phyloP scores from a whole-genome alignment of 352 stramenopile species.

The Phytophthora fragariae region DNA sequence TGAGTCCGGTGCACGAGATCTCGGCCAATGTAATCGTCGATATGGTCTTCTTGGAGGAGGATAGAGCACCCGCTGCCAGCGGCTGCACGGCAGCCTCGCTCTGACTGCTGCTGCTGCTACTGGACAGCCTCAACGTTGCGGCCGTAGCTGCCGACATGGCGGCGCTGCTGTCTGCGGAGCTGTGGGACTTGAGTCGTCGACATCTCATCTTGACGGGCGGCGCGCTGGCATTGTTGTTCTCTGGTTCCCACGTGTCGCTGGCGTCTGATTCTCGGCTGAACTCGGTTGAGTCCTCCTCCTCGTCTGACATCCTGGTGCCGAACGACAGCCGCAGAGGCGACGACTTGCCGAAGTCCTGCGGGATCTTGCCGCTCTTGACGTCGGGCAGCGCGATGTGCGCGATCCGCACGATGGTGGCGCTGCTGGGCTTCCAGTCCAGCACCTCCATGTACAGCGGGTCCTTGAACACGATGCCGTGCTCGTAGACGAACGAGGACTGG shows the following conservation, averaged over 20 bases:
- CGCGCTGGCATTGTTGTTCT: slow-evolving; percentile 29
- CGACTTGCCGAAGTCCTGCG: slow-evolving; percentile 44
- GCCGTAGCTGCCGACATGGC: slow-evolving; percentile 32
- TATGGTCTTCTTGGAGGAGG: slow-evolving; percentile 14
- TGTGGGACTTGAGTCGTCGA: slow-evolving; percentile 39
- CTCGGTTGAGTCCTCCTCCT: slow-evolving; percentile 43
- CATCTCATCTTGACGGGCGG: slow-evolving; percentile 20
- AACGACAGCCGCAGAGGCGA: slow-evolving; percentile 41
- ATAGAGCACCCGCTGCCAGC: slow-evolving; percentile 4
- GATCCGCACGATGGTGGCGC: slow-evolving; percentile 46
- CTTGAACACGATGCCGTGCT: slow-evolving; percentile 76
- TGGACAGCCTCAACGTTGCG: slow-evolving; percentile 35
- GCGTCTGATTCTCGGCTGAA: slow-evolving; percentile 37
- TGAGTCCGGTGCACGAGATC: slow-evolving; percentile 50
- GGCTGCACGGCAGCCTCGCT: slow-evolving; percentile 37
- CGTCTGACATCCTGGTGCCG: slow-evolving; percentile 35
- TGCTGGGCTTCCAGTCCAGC: slow-evolving; percentile 62
- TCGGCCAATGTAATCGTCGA: slow-evolving; percentile 35
- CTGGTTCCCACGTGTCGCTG: slow-evolving; percentile 25
- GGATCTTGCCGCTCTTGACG: slow-evolving; percentile 45
- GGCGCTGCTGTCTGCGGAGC: slow-evolving; percentile 33
- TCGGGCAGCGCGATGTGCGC: slow-evolving; percentile 53
- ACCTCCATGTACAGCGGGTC: slow-evolving; percentile 75
- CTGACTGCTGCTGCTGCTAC: slow-evolving; percentile 46
- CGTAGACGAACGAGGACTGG: slow-evolving; percentile 80